A percentile compares a stretch with the other conserved stretches of the same genome.
phyloP scores from a whole-genome alignment of 208 protist species.

The Leishmania guyanensis region DNA sequence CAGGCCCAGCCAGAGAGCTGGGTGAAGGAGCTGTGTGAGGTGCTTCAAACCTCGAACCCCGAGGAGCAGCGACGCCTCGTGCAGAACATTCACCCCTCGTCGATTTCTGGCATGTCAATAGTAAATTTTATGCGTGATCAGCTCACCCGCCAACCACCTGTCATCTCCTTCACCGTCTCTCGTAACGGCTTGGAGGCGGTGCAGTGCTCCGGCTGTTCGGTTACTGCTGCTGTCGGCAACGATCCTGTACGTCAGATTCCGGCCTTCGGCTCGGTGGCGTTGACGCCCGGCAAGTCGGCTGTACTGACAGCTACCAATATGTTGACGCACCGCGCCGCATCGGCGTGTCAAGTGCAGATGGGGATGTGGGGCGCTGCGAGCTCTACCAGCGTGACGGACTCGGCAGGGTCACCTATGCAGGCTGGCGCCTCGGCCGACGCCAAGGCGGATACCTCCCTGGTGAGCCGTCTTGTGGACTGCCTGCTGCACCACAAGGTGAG shows the following conservation, averaged over 20 bases:
- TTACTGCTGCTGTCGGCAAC: slow-evolving; percentile 56
- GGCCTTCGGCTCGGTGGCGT: slow-evolving; percentile 40
- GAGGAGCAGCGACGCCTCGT: slow-evolving; percentile 52
- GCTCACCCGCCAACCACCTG: slow-evolving; percentile 55
- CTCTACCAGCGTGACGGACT: not conserved
- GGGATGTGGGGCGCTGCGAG: slow-evolving; percentile 5
- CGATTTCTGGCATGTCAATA: slow-evolving; percentile 44
- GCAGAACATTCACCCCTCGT: slow-evolving; percentile 42
- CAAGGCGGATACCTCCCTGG: slow-evolving; percentile 50
- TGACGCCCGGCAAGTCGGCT: slow-evolving; percentile 32
- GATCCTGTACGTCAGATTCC: slow-evolving; percentile 49
- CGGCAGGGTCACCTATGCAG: not conserved
- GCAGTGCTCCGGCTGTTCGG: slow-evolving; percentile 59
- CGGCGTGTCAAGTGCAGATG: slow-evolving; percentile 49
- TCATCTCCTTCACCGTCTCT: slow-evolving; percentile 52
- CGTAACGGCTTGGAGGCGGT: slow-evolving; percentile 42
- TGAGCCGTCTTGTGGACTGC: slow-evolving; percentile 65
- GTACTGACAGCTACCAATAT: slow-evolving; percentile 48
- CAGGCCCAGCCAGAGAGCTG: slow-evolving; percentile 41
- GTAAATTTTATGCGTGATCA: slow-evolving; percentile 60
- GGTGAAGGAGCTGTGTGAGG: slow-evolving; percentile 52
- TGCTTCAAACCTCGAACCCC: slow-evolving; percentile 42
- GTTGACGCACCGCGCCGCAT: slow-evolving; percentile 40
- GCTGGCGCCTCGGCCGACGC: not conserved
- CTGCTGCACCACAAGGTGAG: slow-evolving; percentile 57